Conservation (phyloP, 768 basidiomycete genomes). For the Lentinula sp. region DNA sequence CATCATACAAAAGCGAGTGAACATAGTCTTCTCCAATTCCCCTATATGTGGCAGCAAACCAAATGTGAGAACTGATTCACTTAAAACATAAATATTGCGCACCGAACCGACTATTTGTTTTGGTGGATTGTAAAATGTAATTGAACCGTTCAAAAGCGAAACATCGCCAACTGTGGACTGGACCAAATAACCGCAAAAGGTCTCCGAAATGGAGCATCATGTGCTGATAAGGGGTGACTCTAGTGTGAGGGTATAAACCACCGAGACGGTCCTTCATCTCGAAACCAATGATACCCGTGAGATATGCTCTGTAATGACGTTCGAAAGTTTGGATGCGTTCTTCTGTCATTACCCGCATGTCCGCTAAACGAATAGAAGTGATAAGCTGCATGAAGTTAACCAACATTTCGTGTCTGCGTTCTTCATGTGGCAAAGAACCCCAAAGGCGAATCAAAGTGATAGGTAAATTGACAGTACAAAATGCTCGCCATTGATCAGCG, state of each 20-base stretch:
- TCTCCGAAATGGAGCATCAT: constrained; percentile 29
- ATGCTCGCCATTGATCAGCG: too few relatives aligned
- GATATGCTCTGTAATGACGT: constrained; percentile 24
- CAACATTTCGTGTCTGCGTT: constrained; percentile 13
- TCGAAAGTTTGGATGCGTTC: constrained; percentile 19
- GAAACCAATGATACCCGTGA: constrained; percentile 13
- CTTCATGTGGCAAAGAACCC: background rate
- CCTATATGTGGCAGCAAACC: too few relatives aligned
- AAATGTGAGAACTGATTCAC: too few relatives aligned
- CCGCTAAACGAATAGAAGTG: constrained; percentile 23
- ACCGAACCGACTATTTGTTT: too few relatives aligned
- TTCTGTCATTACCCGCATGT: constrained; percentile 14
- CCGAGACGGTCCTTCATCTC: background rate
- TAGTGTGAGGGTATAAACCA: constrained; percentile 21
- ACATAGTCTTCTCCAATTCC: too few relatives aligned
- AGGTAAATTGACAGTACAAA: too few relatives aligned
- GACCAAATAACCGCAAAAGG: constrained; percentile 25
- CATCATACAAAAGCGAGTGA: too few relatives aligned
- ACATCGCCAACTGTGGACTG: constrained; percentile 22
- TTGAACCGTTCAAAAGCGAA: constrained; percentile 2
- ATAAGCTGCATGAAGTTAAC: constrained; percentile 30
- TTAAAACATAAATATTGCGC: too few relatives aligned
- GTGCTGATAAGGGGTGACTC: constrained; percentile 32
- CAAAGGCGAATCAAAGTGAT: too few relatives aligned
- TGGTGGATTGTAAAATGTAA: too few relatives aligned